Conservation (phyloP, 768 basidiomycete genomes). For the Guyanaporus albipodus region DNA sequence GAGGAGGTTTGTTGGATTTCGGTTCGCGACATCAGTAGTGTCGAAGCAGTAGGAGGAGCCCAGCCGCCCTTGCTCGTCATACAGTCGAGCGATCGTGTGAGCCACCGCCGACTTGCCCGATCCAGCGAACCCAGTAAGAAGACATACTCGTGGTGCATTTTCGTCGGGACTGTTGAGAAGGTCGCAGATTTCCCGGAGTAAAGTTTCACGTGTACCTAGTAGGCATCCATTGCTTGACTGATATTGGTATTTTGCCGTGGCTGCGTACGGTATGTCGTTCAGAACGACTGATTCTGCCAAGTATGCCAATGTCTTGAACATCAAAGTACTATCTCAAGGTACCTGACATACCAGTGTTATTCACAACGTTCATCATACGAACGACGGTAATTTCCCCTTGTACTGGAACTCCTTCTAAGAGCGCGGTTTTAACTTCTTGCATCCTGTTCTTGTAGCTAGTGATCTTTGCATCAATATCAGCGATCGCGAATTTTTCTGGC, state of each 20-base stretch:
- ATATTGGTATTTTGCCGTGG: conserved; percentile 25
- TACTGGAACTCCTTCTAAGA: conserved; percentile 15
- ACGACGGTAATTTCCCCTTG: conserved; percentile 16
- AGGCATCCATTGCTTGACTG: conserved; percentile 16
- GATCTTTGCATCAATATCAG: conserved; percentile 17
- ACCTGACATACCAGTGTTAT: conserved; percentile 4
- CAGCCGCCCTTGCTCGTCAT: conserved; percentile 25
- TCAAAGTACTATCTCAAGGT: not conserved
- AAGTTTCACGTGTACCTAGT: conserved; percentile 18
- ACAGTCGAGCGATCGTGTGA: conserved; percentile 26
- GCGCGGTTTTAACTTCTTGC: conserved; percentile 13
- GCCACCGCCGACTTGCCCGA: conserved; percentile 34
- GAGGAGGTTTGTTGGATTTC: conserved; percentile 27
- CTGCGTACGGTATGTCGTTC: conserved; percentile 18
- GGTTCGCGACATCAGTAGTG: conserved; percentile 10
- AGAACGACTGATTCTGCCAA: conserved; percentile 19
- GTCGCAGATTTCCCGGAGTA: conserved; percentile 16
- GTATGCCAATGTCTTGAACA: no score
- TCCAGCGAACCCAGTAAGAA: conserved; percentile 26
- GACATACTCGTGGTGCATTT: conserved; percentile 20
- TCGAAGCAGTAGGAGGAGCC: conserved; percentile 33
- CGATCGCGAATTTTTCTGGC: conserved; percentile 15
- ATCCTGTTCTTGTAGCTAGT: conserved; percentile 16
- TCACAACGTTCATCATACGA: conserved; percentile 17
- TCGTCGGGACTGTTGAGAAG: conserved; percentile 12